Conservation (phyloP, 2,329 filamentous ascomycete genomes). For the Neonectria faginata region DNA sequence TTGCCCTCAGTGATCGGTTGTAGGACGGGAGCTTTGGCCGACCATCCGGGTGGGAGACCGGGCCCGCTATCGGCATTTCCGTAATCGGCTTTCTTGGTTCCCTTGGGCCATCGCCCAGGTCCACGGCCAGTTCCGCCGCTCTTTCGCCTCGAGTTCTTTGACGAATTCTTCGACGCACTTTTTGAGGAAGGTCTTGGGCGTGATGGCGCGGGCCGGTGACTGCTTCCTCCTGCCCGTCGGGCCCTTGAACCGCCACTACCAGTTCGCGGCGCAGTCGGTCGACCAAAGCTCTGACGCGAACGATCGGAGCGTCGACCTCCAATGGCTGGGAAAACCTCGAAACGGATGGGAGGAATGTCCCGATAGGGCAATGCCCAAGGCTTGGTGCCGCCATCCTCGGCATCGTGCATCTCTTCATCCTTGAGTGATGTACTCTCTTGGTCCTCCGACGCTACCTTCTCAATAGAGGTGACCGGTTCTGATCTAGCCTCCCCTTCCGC, state of each 20-base stretch:
- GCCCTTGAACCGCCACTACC: conserved; percentile 53
- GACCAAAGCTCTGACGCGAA: conserved; percentile 55
- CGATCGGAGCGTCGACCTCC: conserved; percentile 62
- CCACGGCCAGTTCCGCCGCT: conserved; percentile 73
- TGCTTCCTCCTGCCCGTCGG: conserved; percentile 52
- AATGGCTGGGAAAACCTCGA: conserved; percentile 81
- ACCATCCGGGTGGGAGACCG: conserved; percentile 70
- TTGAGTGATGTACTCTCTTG: conserved; percentile 48
- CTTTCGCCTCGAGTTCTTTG: conserved; percentile 63
- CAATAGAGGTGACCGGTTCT: conserved; percentile 48
- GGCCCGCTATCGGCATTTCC: conserved; percentile 75
- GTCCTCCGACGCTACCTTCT: conserved; percentile 47
- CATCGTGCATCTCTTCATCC: conserved; percentile 46
- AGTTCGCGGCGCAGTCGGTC: conserved; percentile 53
- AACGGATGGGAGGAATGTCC: conserved; percentile 75
- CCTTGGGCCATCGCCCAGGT: conserved; percentile 75
- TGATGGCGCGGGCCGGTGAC: conserved; percentile 48
- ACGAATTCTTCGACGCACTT: conserved; percentile 26
- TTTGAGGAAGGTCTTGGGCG: conserved; percentile 46
- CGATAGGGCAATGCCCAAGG: conserved; percentile 63
- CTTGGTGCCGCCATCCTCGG: conserved; percentile 43
- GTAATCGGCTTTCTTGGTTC: conserved; percentile 76
- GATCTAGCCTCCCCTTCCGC: conserved; percentile 42
- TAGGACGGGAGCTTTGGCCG: conserved; percentile 46
- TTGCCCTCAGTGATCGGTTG: conserved; percentile 33